A percentile compares a stretch with the other conserved stretches of the same genome.
phyloP scores from a whole-genome alignment of 352 stramenopile species.

The Globisporangium barbulae region DNA sequence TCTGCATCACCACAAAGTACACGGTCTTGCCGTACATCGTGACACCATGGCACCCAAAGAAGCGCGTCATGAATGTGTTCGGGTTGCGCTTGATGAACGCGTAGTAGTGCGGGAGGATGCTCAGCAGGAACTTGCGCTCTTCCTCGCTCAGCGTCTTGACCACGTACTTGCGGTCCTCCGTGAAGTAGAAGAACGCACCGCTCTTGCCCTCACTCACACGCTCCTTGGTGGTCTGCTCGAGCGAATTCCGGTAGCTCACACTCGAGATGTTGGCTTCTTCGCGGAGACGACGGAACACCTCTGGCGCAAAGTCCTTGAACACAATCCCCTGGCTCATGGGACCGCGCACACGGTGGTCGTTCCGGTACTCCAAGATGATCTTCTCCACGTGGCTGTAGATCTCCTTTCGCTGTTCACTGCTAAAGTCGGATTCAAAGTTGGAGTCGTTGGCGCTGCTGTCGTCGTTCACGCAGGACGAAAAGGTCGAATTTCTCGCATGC shows the following conservation, averaged over 20 bases:
- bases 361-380: conserved; percentile 65
- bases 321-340: conserved; percentile 55
- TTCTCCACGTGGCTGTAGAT: conserved; percentile 77
- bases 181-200: conserved; percentile 84
- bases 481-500: conserved; percentile 39
- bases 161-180: conserved; percentile 77
- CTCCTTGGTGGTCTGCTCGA: conserved; percentile 75
- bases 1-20: conserved; percentile 86
- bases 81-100: conserved; percentile 59
- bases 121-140: conserved; percentile 71
- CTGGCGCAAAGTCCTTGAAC: conserved; percentile 78
- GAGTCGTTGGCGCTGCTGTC: background rate
- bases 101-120: conserved; percentile 72
- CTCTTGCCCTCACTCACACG: conserved; percentile 81
- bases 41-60: conserved; percentile 76
- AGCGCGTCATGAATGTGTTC: conserved; percentile 78
- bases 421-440: conserved; percentile 31
- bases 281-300: conserved; percentile 74
- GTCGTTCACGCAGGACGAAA: conserved; percentile 21
- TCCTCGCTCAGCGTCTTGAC: conserved; percentile 79
- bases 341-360: conserved; percentile 34
- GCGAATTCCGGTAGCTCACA: conserved; percentile 58
- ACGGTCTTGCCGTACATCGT: conserved; percentile 86
- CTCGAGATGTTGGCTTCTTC: conserved; percentile 60
- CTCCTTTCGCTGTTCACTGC: conserved; percentile 46